Base-by-base conservation (phyloP, 345 rosid genomes). In the Chamaenerion angustifolium region DNA sequence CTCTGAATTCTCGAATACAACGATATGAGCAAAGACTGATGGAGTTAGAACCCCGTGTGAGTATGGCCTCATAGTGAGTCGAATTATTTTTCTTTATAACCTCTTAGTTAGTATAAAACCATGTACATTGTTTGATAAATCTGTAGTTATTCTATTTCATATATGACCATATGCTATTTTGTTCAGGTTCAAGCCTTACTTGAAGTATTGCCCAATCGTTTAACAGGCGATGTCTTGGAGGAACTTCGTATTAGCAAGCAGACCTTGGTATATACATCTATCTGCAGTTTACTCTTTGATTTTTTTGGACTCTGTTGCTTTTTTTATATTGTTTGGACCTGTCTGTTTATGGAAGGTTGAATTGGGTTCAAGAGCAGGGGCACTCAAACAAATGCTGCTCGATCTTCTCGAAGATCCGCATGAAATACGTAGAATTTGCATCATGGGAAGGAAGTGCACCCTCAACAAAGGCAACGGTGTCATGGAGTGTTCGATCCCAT, bases 161-260 rank as follows among this genome's bases (percentile, higher is more conserved):
- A 37, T 21, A 42, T 55, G 46, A 41, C 37, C 8, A 51, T 42
- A 13, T 64, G 45, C 48, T 63, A 18, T 66, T 66, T 72, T 66
- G 56, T 47, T 78, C 62, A 92, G 98, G 98, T 92, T 68, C 82
- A 73, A 83, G 75, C 66, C 49, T 77, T 92, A 43, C 85, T 83
- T 45, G 77, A 80, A 70, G 87, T 86, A 57, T 72, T 86, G 64
- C 98, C 98, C n/a, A 86, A 83, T 64, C 74, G 80, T 59, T 77
- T 86, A 67, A 92, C 95, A 16, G 96, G 78, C 48, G 80, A 83
- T 54, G 57, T 87, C 65, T 60, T 92, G 78, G 96, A 92, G 75
- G 80, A 86, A 77, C 96, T 92, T 58, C 96, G 98, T 49, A 77
- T 83, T 40, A 87, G 98, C 85, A 92, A 92, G 66, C 98, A 92